Percentiles rank a stretch among this genome's conserved stretches.
These are phyloP conservation scores for Immersiella caudata DNA, from an alignment of 495 filamentous ascomycete genomes.

Conservation along the genomic window DNA sequence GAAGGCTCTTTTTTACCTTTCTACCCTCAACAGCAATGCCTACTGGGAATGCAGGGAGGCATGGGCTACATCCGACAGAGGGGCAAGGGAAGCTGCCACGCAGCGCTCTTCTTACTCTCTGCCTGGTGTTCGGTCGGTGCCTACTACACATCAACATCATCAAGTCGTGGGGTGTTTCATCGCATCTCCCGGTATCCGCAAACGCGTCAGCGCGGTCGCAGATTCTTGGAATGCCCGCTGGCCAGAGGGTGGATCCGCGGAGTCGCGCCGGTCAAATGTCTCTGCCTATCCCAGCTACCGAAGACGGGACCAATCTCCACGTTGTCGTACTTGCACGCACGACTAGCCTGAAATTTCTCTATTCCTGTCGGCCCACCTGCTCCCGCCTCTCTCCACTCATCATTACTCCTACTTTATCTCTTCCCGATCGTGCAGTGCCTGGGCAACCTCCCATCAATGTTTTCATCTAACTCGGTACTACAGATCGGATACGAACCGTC, in stretches of 20 bases:
- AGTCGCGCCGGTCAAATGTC: background rate
- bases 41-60: too few species aligned
- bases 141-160: background rate
- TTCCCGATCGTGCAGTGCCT: background rate
- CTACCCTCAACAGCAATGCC: too few species aligned
- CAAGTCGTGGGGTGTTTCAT: background rate
- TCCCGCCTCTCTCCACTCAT: background rate
- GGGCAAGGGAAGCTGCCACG: too few species aligned
- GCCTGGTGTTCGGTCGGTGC: background rate
- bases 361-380: background rate
- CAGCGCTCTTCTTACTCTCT: background rate
- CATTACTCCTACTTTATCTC: background rate
- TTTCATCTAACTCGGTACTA: conserved; percentile 9
- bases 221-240: background rate
- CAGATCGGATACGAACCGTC: conserved; percentile 6
- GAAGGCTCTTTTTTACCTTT: too few species aligned
- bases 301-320: background rate
- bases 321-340: background rate
- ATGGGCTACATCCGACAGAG: too few species aligned
- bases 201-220: conserved; percentile 1
- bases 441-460: too few species aligned
- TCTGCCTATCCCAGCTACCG: background rate
- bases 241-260: background rate
- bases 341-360: background rate
- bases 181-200: background rate